phyloP scores from a whole-genome alignment of 2,329 filamentous ascomycete genomes.

The Drechmeria coniospora region DNA sequence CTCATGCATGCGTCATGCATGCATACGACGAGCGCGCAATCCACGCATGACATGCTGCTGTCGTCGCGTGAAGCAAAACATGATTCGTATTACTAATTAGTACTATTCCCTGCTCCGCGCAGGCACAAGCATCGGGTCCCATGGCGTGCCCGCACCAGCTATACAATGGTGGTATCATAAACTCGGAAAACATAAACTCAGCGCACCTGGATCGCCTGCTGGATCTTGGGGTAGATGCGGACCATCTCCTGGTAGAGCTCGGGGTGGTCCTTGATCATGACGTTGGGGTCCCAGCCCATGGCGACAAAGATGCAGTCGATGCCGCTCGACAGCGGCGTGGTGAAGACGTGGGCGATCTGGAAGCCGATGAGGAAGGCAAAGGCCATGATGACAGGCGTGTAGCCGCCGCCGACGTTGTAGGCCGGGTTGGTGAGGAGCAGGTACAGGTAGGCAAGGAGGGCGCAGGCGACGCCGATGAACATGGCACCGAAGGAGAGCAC shows the following conservation, averaged over 20 bases:
- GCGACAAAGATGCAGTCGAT: conserved; percentile 87
- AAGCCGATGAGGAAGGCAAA: conserved; percentile 82
- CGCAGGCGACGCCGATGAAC: conserved; percentile 71
- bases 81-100: too few relatives aligned
- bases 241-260: conserved; percentile 72
- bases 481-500: conserved; percentile 63
- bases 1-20: too few relatives aligned
- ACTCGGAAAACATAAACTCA: too few relatives aligned
- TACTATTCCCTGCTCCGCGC: too few relatives aligned
- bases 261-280: conserved; percentile 65
- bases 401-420: conserved; percentile 55
- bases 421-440: conserved; percentile 63
- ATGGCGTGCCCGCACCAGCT: too few relatives aligned
- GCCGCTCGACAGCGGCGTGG: conserved; percentile 75
- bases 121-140: too few relatives aligned
- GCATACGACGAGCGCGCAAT: too few relatives aligned
- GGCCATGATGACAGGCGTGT: conserved; percentile 64
- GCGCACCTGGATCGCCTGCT: conserved; percentile 47
- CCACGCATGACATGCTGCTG: too few relatives aligned
- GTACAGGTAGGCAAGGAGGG: conserved; percentile 75
- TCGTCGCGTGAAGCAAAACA: too few relatives aligned
- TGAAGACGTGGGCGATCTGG: conserved; percentile 80
- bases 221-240: conserved; percentile 67
- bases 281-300: conserved; percentile 50
- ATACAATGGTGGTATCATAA: too few relatives aligned